phyloP scores from a whole-genome alignment of 257 asterid genomes.

The Capsicum rhomboideum region DNA sequence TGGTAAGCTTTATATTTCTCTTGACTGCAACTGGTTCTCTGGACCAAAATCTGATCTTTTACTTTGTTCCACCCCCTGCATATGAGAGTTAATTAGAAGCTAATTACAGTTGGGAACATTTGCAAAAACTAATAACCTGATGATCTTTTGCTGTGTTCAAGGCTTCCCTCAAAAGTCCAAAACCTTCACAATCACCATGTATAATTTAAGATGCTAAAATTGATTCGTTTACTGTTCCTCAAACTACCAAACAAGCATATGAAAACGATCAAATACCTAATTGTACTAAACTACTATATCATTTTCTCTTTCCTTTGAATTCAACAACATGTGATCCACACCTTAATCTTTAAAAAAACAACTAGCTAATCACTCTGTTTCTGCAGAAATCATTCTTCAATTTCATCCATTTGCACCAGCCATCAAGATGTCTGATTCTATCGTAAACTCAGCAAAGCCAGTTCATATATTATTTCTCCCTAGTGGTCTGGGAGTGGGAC shows the following conservation, averaged over 20 bases:
- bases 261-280: background rate
- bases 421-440: background rate
- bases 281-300: background rate
- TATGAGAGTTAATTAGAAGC: no score
- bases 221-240: conserved; percentile 12
- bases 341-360: background rate
- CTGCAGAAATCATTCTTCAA: background rate
- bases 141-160: no score
- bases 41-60: no score
- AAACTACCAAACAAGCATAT: conserved; percentile 15
- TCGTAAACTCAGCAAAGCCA: background rate
- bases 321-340: background rate
- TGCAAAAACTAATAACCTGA: no score
- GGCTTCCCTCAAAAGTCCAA: background rate
- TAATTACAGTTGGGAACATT: no score
- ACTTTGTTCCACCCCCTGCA: no score
- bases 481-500: conserved; percentile 22
- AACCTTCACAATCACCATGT: background rate
- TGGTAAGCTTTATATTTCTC: no score
- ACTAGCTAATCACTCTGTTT: background rate
- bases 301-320: background rate
- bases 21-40: no score
- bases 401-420: background rate
- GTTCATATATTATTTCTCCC: conserved; percentile 27
- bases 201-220: background rate